A percentile compares a stretch with the other conserved stretches of the same genome.
Evolutionary conservation across 2,329 filamentous ascomycete species (phyloP).

Genomic region (Paraphaeosphaeria sporulosa): DNA sequence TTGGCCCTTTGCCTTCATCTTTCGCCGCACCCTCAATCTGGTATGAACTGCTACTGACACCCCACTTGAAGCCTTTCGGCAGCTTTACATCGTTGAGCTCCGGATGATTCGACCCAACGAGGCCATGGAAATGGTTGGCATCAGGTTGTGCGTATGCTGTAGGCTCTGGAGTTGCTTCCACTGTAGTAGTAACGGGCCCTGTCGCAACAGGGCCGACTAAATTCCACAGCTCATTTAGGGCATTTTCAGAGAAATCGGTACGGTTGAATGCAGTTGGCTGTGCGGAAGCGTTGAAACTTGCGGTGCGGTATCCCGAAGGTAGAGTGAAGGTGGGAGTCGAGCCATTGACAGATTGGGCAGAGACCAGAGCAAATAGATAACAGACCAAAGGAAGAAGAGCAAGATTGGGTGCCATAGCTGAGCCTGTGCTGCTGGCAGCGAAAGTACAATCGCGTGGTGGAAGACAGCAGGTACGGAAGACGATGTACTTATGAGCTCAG

Average conservation of each 20-base stretch:
- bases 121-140: slow-evolving; percentile 50
- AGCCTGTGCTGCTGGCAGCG: background rate
- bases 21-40: slow-evolving; percentile 55
- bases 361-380: slow-evolving; percentile 16
- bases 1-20: slow-evolving; percentile 53
- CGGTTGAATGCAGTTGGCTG: slow-evolving; percentile 54
- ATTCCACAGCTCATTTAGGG: slow-evolving; percentile 56
- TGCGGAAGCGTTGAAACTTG: slow-evolving; percentile 53
- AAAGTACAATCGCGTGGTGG: slow-evolving; percentile 1
- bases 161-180: slow-evolving; percentile 53
- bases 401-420: slow-evolving; percentile 31
- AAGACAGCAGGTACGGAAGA: slow-evolving; percentile 10
- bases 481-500: slow-evolving; percentile 21
- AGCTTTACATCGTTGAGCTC: slow-evolving; percentile 49
- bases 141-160: slow-evolving; percentile 49
- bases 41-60: slow-evolving; percentile 51
- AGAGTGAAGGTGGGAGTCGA: slow-evolving; percentile 36
- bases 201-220: slow-evolving; percentile 53
- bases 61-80: slow-evolving; percentile 54
- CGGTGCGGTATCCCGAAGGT: slow-evolving; percentile 46
- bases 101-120: slow-evolving; percentile 47
- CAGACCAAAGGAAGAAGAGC: slow-evolving; percentile 27
- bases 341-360: slow-evolving; percentile 27
- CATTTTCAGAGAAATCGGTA: slow-evolving; percentile 57
- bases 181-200: slow-evolving; percentile 53